Evolutionary conservation across 2,329 filamentous ascomycete species (phyloP), one percentile per base, ranked within the genome.

Genomic region (Rutstroemia sp.): DNA sequence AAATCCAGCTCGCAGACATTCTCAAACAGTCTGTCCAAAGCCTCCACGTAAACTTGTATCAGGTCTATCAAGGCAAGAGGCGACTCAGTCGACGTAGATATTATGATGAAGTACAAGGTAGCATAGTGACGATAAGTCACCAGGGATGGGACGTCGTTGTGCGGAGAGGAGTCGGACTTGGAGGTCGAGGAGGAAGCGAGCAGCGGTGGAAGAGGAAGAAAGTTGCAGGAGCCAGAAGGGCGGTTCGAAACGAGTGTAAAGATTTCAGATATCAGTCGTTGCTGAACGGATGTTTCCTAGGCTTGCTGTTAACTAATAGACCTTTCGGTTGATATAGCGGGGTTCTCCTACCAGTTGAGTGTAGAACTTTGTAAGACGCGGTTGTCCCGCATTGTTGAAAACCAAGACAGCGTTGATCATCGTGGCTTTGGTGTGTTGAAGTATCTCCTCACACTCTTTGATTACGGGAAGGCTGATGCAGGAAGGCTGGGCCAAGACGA

Each of bases 371-470:
- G 92, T 97, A 71, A 99, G 81, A 56, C 94, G 87, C 39, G 94
- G 92, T 74, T 99, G 92, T 62, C 94, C 94, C 67, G 92, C 90
- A 76, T 96, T 96, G 70, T 99, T 99, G 79, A 99, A 99, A 71
- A 99, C 92, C 63, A 99, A 80, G 60, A 99, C 92, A 34, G 95
- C 94, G 78, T 96, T 99, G 73, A 99, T 97, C 94, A 99, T 99
- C 64, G 64, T 75, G 64, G 39, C 4, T 10, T 2, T 4, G 38
- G 34, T 34, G 46, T 42, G 17, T 14, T 17, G 39, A 42, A 42
- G 9, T 34, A 34, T 34, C 10, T 34, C 30, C 30, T 34, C 10
- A 10, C 30, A 34, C 30, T 34, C 9, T 12, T 14, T 34, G 2
- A 27, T 37, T 23, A 9, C 16, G 8, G 14, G 44, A 52, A 50